Base-by-base conservation (phyloP, 2,329 filamentous ascomycete species). In the Dactylellina parvicollis region DNA sequence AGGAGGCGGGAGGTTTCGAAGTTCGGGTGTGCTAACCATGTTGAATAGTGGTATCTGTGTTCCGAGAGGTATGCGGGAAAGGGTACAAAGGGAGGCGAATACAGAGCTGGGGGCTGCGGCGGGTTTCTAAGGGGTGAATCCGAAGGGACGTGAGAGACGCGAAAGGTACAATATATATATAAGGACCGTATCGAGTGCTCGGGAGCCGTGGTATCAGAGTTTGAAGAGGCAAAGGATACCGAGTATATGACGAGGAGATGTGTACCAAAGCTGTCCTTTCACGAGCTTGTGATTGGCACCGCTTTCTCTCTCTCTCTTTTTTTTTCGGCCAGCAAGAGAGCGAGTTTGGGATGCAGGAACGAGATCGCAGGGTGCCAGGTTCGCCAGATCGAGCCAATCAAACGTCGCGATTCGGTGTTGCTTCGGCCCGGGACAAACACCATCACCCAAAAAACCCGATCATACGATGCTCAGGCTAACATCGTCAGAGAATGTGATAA, bases 391-490 rank as follows among this genome's bases (percentile, higher is more conserved):
- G 10, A n/a, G 40, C 69, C 69, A 73, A 73, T 73, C 69, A 73
- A n/a, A 66, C 28, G 12, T 14, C 26, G 69, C 38, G 28, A 61
- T 73, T 73, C 69, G 69, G 69, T n/a, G 49, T 66, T 54, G 40
- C 44, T 46, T 65, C 69, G 69, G 69, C 52, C 69, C 69, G 69
- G 54, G 18, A 14, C 12, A 28, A 20, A 44, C 22, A 24, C 14
- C 55, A 40, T 34, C 24, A 44, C 54, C 30, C 47, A 36, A 50
- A 56, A 38, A 10, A 49, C 54, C n/a, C n/a, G n/a, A 61, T 73
- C 69, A 38, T 73, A 73, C 69, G 69, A 73, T 73, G 69, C 69
- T 73, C 60, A 66, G 44, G 52, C 47, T 54, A 73, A 60, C 54
- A 61, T 73, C 60, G 49, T 61, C 24, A 38, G 18, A 62, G 56